Base-by-base conservation (phyloP, 164 flowering plant species). In the Vitis cinerea region DNA sequence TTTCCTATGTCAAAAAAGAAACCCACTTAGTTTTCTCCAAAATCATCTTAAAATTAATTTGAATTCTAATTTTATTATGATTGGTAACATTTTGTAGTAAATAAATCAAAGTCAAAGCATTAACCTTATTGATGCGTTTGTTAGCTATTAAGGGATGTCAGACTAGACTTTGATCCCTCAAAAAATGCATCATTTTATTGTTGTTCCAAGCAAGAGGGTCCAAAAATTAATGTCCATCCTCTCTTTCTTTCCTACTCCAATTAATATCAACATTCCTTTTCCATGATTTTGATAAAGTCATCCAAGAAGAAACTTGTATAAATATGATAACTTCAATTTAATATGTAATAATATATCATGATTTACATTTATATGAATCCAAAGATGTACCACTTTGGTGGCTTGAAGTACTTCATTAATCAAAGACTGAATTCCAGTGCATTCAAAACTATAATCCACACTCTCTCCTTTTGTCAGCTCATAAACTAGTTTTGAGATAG, bases 401-500 rank as follows among this genome's bases (percentile, higher is more conserved):
- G 83, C 67, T 57, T 76, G 73, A 1, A 85, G 30, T 60, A 83
- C 84, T 74, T 87, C 70, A 53, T 74, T 80, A 50, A 75, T 12
- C 51, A 85, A 54, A 16, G 72, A 55, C 1, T 68, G 49, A 9
- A 63, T 71, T 3, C 87, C 89, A 0, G 84, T 77, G 76, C 89
- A 87, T 71, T 87, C 88, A 16, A 84, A 77, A 72, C 78, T 63
- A 61, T 72, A 87, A 61, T 85, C 86, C 16, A 84, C 91, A 2
- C 88, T 85, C 14, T 68, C 9, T 52, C 88, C 88, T 4, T 59
- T 78, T 0, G 87, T 87, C 66, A 83, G 52, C 44, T 81, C 86
- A 58, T 71, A 74, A 27, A 87, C 63, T 49, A 64, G 56, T 13
- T 79, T 19, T 19, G 19, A 19, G 19, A 19, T 78, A 1, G 84